Evolutionary conservation across 179 eudicot genomes (phyloP).

Genomic region (Beta lomatogona): DNA sequence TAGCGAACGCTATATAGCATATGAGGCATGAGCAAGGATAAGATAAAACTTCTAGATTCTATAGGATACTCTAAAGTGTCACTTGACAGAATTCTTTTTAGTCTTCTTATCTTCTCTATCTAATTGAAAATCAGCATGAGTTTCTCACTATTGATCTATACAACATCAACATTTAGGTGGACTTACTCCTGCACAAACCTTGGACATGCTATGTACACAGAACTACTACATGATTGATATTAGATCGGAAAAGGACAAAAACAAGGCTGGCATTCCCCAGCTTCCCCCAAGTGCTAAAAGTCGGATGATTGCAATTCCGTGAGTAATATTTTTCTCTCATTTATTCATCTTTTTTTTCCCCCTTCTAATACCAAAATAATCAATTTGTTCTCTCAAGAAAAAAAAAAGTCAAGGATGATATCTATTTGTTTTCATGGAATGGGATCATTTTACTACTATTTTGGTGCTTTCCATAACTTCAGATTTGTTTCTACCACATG

Average conservation of each 20-base stretch:
- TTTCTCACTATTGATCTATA: background rate
- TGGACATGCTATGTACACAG: slow-evolving; percentile 71
- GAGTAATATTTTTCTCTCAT: slow-evolving; percentile 31
- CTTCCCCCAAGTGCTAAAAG: slow-evolving; percentile 86
- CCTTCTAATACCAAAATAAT: background rate
- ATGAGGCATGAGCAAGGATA: too few species aligned
- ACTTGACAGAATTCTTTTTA: background rate
- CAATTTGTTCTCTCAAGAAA: background rate
- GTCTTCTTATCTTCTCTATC: background rate
- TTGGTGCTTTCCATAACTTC: background rate
- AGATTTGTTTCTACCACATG: background rate
- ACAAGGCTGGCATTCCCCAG: slow-evolving; percentile 85
- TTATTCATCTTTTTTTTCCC: background rate
- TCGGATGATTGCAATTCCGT: slow-evolving; percentile 81
- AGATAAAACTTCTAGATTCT: background rate
- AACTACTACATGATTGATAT: slow-evolving; percentile 75
- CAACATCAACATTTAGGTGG: slow-evolving; percentile 48
- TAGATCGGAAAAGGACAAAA: slow-evolving; percentile 88
- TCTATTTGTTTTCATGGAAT: background rate
- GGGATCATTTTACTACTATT: background rate
- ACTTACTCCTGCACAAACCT: slow-evolving; percentile 84
- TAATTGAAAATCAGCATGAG: background rate
- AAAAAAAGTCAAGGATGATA: background rate
- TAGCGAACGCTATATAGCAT: too few species aligned
- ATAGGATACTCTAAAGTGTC: background rate